Conservation (phyloP, 768 basidiomycete species). For the Leccinum boreale region DNA sequence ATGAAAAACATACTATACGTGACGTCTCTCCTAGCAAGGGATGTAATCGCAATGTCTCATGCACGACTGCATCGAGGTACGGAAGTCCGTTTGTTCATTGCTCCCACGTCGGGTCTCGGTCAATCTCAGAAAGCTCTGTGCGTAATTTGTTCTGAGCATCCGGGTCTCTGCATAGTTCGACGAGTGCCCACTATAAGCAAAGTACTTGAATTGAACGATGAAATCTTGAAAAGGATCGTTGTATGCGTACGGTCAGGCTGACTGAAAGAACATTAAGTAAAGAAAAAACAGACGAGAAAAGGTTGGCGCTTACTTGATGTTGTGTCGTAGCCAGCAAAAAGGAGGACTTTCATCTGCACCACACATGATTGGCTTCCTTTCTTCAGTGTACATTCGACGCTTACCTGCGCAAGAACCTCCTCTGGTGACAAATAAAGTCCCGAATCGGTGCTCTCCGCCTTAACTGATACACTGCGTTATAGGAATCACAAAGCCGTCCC, state of each 20-base stretch:
- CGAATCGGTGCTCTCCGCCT: constrained; percentile 33
- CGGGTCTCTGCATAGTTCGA: constrained; percentile 47
- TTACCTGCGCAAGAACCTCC: constrained; percentile 38
- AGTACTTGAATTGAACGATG: neutral
- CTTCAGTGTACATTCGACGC: neutral
- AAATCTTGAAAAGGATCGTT: neutral
- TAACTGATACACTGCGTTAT: constrained; percentile 26
- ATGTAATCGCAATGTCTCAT: constrained; percentile 45
- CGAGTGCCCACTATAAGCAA: constrained; percentile 43
- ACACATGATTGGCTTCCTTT: neutral
- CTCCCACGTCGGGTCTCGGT: constrained; percentile 51
- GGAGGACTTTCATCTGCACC: constrained; percentile 34
- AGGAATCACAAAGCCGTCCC: neutral
- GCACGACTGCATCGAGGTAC: constrained; percentile 51
- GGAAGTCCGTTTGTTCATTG: constrained; percentile 48
- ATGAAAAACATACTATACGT: constrained; percentile 5
- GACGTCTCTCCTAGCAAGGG: constrained; percentile 31
- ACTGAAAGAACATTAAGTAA: constrained; percentile 15
- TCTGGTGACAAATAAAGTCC: constrained; percentile 35
- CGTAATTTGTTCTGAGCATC: constrained; percentile 47
- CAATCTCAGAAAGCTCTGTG: constrained; percentile 43
- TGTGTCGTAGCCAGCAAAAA: constrained; percentile 42
- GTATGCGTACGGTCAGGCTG: constrained; percentile 20
- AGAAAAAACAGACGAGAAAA: neutral
- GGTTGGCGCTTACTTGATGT: constrained; percentile 31